A percentile compares a stretch with the other conserved stretches of the same genome.
phyloP scores from a whole-genome alignment of 345 rosid species.

The Hibiscus syriacus region DNA sequence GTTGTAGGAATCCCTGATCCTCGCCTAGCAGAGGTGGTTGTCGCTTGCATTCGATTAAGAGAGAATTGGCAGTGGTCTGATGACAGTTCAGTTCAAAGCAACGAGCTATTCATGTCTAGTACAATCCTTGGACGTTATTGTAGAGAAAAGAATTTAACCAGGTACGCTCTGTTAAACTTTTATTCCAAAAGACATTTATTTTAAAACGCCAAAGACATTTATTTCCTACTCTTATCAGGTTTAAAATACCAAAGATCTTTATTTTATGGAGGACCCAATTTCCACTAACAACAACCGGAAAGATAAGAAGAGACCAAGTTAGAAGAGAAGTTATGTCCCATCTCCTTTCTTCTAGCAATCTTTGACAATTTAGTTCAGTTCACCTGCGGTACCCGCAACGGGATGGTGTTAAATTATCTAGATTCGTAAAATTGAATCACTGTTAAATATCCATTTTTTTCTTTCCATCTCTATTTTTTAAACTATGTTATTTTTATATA shows the following conservation, averaged over 20 bases:
- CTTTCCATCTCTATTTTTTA: too few relatives aligned
- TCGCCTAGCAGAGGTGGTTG: conserved; percentile 65
- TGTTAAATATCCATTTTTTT: too few relatives aligned
- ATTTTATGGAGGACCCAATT: conserved; percentile 57
- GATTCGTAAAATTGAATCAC: too few relatives aligned
- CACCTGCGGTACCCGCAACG: too few relatives aligned
- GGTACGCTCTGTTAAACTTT: conserved; percentile 9
- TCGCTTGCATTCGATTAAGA: too few relatives aligned
- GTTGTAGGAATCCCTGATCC: too few relatives aligned
- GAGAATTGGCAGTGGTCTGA: too few relatives aligned
- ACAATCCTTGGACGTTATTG: conserved; percentile 38
- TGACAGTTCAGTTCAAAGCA: conserved; percentile 9
- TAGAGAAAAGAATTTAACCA: too few relatives aligned
- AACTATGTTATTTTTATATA: too few relatives aligned
- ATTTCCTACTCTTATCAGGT: conserved; percentile 35
- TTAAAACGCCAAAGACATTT: neutral
- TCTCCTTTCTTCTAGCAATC: conserved; percentile 36
- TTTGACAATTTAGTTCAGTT: too few relatives aligned
- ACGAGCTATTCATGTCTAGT: conserved; percentile 31
- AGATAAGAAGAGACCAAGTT: conserved; percentile 62
- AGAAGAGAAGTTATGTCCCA: conserved; percentile 33
- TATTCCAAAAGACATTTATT: neutral
- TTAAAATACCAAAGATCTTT: conserved; percentile 69
- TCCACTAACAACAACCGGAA: conserved; percentile 62
- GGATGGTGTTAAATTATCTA: too few relatives aligned